Base-by-base conservation (phyloP, 108 stramenopile species). In the Discostella pseudostelligera region DNA sequence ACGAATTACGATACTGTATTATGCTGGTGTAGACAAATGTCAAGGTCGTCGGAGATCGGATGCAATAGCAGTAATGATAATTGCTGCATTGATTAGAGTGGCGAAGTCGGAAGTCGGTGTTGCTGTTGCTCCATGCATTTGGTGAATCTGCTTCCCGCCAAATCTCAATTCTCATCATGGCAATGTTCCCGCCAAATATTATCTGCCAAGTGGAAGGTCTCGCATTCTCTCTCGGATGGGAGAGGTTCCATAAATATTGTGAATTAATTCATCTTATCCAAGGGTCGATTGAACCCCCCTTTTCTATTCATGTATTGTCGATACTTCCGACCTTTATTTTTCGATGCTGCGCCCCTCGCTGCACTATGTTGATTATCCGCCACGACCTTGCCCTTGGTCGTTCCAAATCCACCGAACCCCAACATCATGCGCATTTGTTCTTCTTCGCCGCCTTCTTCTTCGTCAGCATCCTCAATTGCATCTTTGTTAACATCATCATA, bases 241-340 rank as follows among this genome's bases (percentile, higher is more conserved):
- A n/a, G n/a, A n/a, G n/a, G 42, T 43, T 43, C n/a, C 7, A n/a
- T 43, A 12, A n/a, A 11, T 43, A 32, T 5, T 32, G 4, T 32
- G 3, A 12, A 66, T 79, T 67, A 95, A 39, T 81, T 70, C 86
- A 90, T 90, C 66, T 95, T 90, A 50, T 96, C 96, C 64, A 97
- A 77, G n/a, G 91, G 86, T 17, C 92, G 66, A 67, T 97, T 96
- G 79, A 97, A 97, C 28, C 96, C 96, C 59, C 87, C 87, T 69
- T 87, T 95, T 50, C 95, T 76, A 77, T 98, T 97, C 98, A 99
- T 99, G 81, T 99, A 99, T 67, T 99, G 98, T 25, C 98, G 78
- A 79, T 97, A 99, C 66, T 95, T 92, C 24, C 97, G 72, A 29
- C 88, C 88, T 73, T 96, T 95, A 73, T 93, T 88, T 76, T 96